Conservation (phyloP, 768 basidiomycete species). For the Serendipita sp. region DNA sequence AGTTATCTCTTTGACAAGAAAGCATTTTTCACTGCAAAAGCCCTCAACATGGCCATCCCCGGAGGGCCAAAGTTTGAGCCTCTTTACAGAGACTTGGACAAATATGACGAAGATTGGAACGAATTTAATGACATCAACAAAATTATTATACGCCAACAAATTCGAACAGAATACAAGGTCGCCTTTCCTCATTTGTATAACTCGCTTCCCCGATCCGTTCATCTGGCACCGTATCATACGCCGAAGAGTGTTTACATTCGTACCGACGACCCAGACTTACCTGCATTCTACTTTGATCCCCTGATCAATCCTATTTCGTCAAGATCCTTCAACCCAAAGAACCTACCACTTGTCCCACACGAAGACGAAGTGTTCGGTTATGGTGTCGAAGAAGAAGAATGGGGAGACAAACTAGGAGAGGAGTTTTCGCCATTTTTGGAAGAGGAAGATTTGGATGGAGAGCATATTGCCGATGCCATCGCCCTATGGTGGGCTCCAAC, state of each 20-base stretch:
- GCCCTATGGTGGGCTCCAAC: conserved; percentile 98
- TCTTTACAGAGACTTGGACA: conserved; percentile 89
- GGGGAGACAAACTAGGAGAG: conserved; percentile 52
- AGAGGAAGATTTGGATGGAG: conserved; percentile 66
- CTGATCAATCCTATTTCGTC: conserved; percentile 95
- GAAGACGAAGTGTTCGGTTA: conserved; percentile 89
- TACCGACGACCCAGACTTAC: conserved; percentile 97
- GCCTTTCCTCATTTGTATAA: conserved; percentile 99
- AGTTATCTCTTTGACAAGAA: conserved; percentile 96
- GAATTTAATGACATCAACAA: conserved; percentile 99
- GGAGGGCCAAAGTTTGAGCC: conserved; percentile 99
- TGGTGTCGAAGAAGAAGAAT: conserved; percentile 70
- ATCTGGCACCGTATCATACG: conserved; percentile 77
- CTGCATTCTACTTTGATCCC: conserved; percentile 97
- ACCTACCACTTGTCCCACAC: conserved; percentile 65
- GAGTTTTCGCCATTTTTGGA: conserved; percentile 64
- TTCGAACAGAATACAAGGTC: conserved; percentile 97
- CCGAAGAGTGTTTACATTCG: conserved; percentile 98
- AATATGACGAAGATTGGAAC: conserved; percentile 98
- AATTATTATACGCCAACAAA: conserved; percentile 96
- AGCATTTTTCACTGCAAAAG: conserved; percentile 95
- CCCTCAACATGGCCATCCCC: conserved; percentile 90
- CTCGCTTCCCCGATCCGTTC: conserved; percentile 88
- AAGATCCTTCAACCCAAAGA: conserved; percentile 72
- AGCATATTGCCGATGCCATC: conserved; percentile 89